phyloP scores from a whole-genome alignment of 2,329 filamentous ascomycete species.

The Colletotrichum abscissum region DNA sequence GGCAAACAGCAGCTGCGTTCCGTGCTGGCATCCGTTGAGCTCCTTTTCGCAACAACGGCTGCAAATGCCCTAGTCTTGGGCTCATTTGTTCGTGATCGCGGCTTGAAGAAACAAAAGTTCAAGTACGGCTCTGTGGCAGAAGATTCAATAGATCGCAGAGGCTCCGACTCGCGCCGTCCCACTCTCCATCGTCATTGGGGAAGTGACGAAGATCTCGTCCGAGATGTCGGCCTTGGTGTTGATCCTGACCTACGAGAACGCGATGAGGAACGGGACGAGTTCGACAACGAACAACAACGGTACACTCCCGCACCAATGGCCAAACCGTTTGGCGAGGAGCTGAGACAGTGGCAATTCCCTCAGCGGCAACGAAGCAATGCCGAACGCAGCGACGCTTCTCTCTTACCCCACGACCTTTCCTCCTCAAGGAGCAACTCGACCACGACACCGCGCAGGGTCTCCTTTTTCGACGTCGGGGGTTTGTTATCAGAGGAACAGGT shows the following conservation, averaged over 20 bases:
- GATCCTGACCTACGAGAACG: slow-evolving; percentile 61
- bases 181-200: slow-evolving; percentile 78
- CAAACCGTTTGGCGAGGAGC: slow-evolving; percentile 46
- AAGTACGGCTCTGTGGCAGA: slow-evolving; percentile 70
- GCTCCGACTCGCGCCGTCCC: slow-evolving; percentile 54
- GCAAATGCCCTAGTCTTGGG: slow-evolving; percentile 92
- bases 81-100: slow-evolving; percentile 90
- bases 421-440: slow-evolving; percentile 52
- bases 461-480: slow-evolving; percentile 88
- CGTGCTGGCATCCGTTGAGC: slow-evolving; percentile 88
- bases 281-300: slow-evolving; percentile 39
- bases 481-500: slow-evolving; percentile 68
- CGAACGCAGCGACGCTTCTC: slow-evolving; percentile 58
- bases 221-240: slow-evolving; percentile 79
- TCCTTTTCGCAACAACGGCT: slow-evolving; percentile 87
- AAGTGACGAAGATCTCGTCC: slow-evolving; percentile 90
- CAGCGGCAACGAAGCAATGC: slow-evolving; percentile 50
- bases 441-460: slow-evolving; percentile 69
- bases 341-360: slow-evolving; percentile 61
- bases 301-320: slow-evolving; percentile 51
- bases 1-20: slow-evolving; percentile 90
- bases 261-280: slow-evolving; percentile 38
- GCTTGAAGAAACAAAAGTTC: slow-evolving; percentile 90
- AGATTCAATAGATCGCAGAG: slow-evolving; percentile 68
- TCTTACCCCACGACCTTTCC: slow-evolving; percentile 51